These are phyloP conservation scores for Ceratobasidium sp. DNA, from an alignment of 1,284 basidiomycete species.

Conservation along the genomic window DNA sequence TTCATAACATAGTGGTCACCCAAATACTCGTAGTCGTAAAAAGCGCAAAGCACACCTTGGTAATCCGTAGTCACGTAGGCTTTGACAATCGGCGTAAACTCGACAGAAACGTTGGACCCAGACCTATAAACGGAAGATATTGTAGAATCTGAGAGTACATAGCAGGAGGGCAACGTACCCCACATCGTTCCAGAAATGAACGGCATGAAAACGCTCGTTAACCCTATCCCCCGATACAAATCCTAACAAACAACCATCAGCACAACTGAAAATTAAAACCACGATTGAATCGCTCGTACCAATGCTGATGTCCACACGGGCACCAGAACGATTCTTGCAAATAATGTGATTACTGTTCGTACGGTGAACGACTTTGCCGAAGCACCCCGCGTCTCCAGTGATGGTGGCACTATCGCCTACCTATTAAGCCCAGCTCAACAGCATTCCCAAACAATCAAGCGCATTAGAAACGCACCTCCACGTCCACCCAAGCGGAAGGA, in stretches of 20 bases:
- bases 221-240: not conserved
- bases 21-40: not conserved
- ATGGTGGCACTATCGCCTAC: slow-evolving; percentile 12
- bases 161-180: not conserved
- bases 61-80: slow-evolving; percentile 11
- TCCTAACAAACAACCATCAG: not conserved
- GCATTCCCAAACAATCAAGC: too few relatives aligned
- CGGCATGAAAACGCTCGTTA: slow-evolving; percentile 3
- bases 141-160: not conserved
- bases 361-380: slow-evolving; percentile 3
- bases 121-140: not conserved
- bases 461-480: not conserved
- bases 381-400: slow-evolving; percentile 1
- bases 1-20: not conserved
- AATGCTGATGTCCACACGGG: not conserved
- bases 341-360: not conserved
- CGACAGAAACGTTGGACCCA: not conserved
- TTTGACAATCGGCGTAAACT: slow-evolving; percentile 10
- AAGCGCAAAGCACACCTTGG: not conserved
- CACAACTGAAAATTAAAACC: too few relatives aligned
- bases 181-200: not conserved
- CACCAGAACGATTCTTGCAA: not conserved
- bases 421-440: not conserved
- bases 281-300: not conserved
- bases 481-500: slow-evolving; percentile 23